Conservation (phyloP, 176 grass and related monocot genomes). For the barley (Hordeum vulgare) region MorexV3_pseudomolecules_assembly NC_058520.1:219404358-219404857, state of each 20-base stretch:
- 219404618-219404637: conserved; percentile 58
- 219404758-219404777: conserved; percentile 30
- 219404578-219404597: conserved; percentile 34
- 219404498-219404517: background rate
- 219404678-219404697: conserved; percentile 40
- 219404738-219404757: conserved; percentile 34
- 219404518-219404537: background rate
- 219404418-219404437: background rate
- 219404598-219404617: conserved; percentile 45
- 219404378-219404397: conserved; percentile 29
- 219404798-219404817: conserved; percentile 8
- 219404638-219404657: conserved; percentile 48
- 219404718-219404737: conserved; percentile 28
- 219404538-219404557: background rate
- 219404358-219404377: conserved; percentile 45
- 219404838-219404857: background rate
- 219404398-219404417: conserved; percentile 31
- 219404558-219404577: no score
- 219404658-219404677: background rate
- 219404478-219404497: conserved; percentile 14
- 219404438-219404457: background rate
- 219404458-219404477: conserved; percentile 26
- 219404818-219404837: background rate
- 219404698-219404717: conserved; percentile 56
- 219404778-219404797: conserved; percentile 16